Conservation (phyloP, 805 yeast genomes). For the Wickerhamomyces strasburgensis region DNA sequence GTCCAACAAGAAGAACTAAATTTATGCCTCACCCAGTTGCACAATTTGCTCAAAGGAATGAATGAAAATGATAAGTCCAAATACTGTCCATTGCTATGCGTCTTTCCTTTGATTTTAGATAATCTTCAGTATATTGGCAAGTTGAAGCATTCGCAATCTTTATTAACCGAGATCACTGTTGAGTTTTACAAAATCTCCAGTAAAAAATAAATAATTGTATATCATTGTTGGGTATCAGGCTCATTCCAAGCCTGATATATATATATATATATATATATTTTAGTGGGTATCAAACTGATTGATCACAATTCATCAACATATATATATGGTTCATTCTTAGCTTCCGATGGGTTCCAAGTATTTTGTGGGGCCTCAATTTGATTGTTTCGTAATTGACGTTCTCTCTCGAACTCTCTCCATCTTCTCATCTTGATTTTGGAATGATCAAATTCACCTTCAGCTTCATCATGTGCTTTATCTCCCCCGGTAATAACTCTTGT, state of each 20-base stretch:
- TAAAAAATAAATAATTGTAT: slow-evolving; percentile 2
- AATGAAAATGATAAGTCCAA: neutral
- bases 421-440: slow-evolving; percentile 83
- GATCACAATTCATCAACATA: slow-evolving; percentile 10
- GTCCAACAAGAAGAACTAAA: slow-evolving; percentile 62
- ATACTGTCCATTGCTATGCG: slow-evolving; percentile 10
- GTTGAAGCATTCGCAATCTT: slow-evolving; percentile 9
- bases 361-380: slow-evolving; percentile 22
- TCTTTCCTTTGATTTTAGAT: slow-evolving; percentile 23
- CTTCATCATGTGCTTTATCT: slow-evolving; percentile 63
- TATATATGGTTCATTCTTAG: slow-evolving; percentile 10
- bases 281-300: neutral
- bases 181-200: slow-evolving; percentile 22
- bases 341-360: slow-evolving; percentile 25
- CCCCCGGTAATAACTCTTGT: slow-evolving; percentile 76
- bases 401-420: slow-evolving; percentile 92
- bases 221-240: neutral
- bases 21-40: slow-evolving; percentile 40
- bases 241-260: neutral
- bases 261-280: slow-evolving; percentile 3
- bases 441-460: slow-evolving; percentile 86
- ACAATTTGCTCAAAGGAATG: slow-evolving; percentile 20
- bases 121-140: slow-evolving; percentile 19
- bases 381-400: slow-evolving; percentile 25
- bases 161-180: slow-evolving; percentile 20